Percentiles rank a stretch among this genome's conserved stretches.
phyloP scores from a whole-genome alignment of 2,329 filamentous ascomycete species.

The Epichloe uncinata region DNA sequence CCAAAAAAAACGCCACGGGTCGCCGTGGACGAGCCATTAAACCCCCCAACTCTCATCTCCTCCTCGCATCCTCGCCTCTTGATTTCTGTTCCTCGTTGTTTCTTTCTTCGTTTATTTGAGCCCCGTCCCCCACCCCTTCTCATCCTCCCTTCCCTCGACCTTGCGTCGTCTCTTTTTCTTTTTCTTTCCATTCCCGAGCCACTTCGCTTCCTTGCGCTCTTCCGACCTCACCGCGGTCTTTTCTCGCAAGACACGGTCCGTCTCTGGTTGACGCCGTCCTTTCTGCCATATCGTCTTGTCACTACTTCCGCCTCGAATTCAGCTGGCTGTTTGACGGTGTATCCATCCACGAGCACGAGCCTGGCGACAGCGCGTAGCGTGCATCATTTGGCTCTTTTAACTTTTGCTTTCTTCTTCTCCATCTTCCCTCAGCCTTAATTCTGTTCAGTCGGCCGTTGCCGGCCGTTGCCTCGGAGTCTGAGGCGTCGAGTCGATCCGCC shows the following conservation, averaged over 20 bases:
- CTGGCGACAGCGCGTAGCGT: conserved; percentile 12
- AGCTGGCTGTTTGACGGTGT: conserved; percentile 11
- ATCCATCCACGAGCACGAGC: conserved; percentile 1
- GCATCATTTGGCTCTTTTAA: conserved; percentile 9
- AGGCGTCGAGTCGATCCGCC: conserved; percentile 14
- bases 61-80: conserved; percentile 7
- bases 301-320: conserved; percentile 6
- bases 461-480: too few relatives aligned
- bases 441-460: neutral
- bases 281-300: conserved; percentile 6
- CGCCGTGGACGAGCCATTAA: conserved; percentile 12
- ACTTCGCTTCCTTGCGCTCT: conserved; percentile 13
- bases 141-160: conserved; percentile 21
- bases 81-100: conserved; percentile 7
- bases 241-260: conserved; percentile 4
- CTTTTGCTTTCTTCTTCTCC: conserved; percentile 5
- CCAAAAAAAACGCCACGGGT: conserved; percentile 8
- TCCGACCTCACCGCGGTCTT: conserved; percentile 11
- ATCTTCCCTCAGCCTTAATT: conserved; percentile 2
- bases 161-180: conserved; percentile 14
- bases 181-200: conserved; percentile 16
- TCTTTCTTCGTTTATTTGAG: conserved; percentile 12
- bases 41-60: conserved; percentile 5
- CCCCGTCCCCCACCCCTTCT: conserved; percentile 11
- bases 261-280: conserved; percentile 2